phyloP scores from a whole-genome alignment of 2,329 filamentous ascomycete genomes.

The Hypomyces perniciosus region DNA sequence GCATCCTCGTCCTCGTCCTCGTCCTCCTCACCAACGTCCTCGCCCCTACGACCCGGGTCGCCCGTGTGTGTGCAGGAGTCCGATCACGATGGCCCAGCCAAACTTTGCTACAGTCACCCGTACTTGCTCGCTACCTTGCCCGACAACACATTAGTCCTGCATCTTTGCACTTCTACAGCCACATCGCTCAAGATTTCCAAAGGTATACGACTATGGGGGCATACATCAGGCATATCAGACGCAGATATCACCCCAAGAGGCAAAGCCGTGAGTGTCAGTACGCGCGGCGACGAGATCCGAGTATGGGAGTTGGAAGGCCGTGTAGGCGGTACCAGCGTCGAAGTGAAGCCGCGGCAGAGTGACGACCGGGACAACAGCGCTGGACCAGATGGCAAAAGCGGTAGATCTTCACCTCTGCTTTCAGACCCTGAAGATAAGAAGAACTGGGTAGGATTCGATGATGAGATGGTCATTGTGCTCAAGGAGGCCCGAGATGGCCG shows the following conservation, averaged over 20 bases:
- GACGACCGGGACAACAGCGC: slow-evolving; percentile 14
- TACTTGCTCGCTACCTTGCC: slow-evolving; percentile 79
- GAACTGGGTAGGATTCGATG: slow-evolving; percentile 80
- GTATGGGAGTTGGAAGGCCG: slow-evolving; percentile 87
- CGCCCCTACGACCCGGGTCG: slow-evolving; percentile 10
- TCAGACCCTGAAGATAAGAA: slow-evolving; percentile 39
- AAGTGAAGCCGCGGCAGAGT: slow-evolving; percentile 39
- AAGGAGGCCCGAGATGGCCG: slow-evolving; percentile 62
- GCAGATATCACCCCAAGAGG: slow-evolving; percentile 79
- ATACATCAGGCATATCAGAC: slow-evolving; percentile 82
- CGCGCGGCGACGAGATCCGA: slow-evolving; percentile 69
- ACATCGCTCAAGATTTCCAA: slow-evolving; percentile 62
- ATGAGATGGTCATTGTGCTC: slow-evolving; percentile 84
- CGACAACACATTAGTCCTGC: slow-evolving; percentile 81
- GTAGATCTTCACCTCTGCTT: not conserved
- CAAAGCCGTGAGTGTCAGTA: slow-evolving; percentile 85
- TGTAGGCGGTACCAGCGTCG: slow-evolving; percentile 46
- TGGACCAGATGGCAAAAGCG: slow-evolving; percentile 2
- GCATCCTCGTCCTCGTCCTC: slow-evolving; percentile 14
- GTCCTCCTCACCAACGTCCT: slow-evolving; percentile 9
- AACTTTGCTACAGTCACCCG: slow-evolving; percentile 68
- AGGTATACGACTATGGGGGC: slow-evolving; percentile 78
- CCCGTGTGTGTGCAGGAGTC: slow-evolving; percentile 8
- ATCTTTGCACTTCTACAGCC: slow-evolving; percentile 70
- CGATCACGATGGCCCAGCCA: slow-evolving; percentile 45